These are phyloP conservation scores for Mycena venus DNA, from an alignment of 768 basidiomycete species.

Conservation along the genomic window DNA sequence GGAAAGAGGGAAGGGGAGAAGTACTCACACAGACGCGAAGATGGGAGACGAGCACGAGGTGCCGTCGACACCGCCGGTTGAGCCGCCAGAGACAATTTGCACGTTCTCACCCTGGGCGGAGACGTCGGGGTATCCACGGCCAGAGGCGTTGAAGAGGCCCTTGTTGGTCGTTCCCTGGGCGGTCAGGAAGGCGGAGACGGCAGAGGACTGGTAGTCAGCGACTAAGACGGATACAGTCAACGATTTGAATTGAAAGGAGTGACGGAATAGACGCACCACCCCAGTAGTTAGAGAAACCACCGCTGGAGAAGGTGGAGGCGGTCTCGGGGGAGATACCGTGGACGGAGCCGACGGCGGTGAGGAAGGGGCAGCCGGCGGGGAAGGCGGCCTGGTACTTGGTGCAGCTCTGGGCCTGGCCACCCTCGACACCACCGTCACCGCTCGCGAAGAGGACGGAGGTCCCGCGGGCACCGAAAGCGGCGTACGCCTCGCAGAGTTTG, in stretches of 20 bases:
- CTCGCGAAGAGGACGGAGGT: constrained; percentile 58
- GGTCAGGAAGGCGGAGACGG: constrained; percentile 48
- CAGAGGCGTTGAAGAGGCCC: constrained; percentile 51
- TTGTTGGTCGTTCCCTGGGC: too few species aligned
- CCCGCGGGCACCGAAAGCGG: constrained; percentile 30
- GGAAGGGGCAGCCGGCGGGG: neutral
- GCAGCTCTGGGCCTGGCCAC: neutral
- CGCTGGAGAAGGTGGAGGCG: too few species aligned
- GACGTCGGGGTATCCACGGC: constrained; percentile 49
- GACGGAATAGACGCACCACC: too few species aligned
- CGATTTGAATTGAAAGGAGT: too few species aligned
- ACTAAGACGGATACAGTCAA: too few species aligned
- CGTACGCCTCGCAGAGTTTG: constrained; percentile 25
- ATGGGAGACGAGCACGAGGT: constrained; percentile 9
- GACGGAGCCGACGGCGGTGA: too few species aligned
- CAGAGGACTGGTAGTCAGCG: constrained; percentile 25
- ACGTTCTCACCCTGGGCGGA: constrained; percentile 3
- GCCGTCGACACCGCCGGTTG: neutral
- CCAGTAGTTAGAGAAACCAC: too few species aligned
- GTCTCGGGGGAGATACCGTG: too few species aligned
- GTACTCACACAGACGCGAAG: neutral
- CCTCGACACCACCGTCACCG: neutral
- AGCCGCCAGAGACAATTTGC: neutral
- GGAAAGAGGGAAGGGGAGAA: too few species aligned
- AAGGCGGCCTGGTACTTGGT: neutral